phyloP scores from a whole-genome alignment of 306 rosid species.

The Quercus engelmannii region DNA sequence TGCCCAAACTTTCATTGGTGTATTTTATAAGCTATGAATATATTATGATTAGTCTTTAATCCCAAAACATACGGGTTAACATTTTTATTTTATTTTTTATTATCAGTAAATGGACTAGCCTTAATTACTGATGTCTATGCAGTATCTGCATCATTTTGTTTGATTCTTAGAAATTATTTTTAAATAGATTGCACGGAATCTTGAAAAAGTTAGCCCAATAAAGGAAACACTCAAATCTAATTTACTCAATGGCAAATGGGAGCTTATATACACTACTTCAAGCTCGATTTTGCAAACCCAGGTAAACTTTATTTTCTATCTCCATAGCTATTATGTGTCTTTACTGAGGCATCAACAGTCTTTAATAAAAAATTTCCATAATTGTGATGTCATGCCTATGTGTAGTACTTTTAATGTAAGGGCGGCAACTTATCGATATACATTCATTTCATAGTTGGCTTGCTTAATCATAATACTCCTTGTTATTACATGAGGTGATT shows the following conservation, averaged over 20 bases:
- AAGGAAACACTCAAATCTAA: constrained; percentile 78
- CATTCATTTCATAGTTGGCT: neutral
- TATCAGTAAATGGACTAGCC: neutral
- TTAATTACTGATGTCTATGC: neutral
- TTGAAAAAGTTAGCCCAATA: constrained; percentile 75
- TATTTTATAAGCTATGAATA: neutral
- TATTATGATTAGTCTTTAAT: neutral
- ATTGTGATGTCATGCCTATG: neutral
- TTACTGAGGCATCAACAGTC: neutral
- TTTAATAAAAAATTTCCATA: neutral
- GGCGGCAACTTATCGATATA: neutral
- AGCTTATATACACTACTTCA: constrained; percentile 91
- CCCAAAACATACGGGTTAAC: neutral
- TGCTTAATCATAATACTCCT: neutral
- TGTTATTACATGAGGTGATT: neutral
- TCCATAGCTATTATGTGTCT: neutral
- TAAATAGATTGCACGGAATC: constrained; percentile 80
- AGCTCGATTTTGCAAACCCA: constrained; percentile 63
- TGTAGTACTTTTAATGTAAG: neutral
- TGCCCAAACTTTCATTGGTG: neutral
- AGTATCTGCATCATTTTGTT: constrained; percentile 23
- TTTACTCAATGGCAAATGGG: constrained; percentile 89
- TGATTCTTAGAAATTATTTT: constrained; percentile 38
- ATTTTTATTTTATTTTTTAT: too few relatives aligned
- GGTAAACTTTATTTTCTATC: constrained; percentile 29